phyloP scores from a whole-genome alignment of 2,329 filamentous ascomycete genomes.

The Pseudogymnoascus sp. region DNA sequence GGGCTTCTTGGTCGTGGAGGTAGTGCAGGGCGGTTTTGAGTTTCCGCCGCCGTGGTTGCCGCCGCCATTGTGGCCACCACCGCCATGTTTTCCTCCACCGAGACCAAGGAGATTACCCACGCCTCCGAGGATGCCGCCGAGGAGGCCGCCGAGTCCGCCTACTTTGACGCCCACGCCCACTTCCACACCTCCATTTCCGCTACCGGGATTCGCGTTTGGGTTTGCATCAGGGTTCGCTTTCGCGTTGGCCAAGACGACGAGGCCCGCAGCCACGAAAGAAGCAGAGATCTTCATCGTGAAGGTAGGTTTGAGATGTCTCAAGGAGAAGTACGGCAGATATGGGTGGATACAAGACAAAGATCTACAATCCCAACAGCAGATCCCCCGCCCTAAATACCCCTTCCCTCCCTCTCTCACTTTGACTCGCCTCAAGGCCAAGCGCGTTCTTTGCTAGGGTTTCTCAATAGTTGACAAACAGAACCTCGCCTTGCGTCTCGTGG shows the following conservation, averaged over 20 bases:
- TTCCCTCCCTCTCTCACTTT: neutral
- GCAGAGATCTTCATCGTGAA: constrained; percentile 5
- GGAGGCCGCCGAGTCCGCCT: neutral
- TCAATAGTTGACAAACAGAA: neutral
- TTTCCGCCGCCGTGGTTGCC: neutral
- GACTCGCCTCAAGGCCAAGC: neutral
- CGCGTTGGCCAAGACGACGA: neutral
- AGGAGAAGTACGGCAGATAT: neutral
- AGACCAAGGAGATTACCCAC: neutral
- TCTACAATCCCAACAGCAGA: neutral
- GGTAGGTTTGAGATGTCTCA: neutral
- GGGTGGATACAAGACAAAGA: neutral
- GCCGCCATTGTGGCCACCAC: neutral
- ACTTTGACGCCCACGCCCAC: neutral
- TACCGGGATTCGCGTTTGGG: neutral
- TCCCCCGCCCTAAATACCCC: constrained; percentile 2
- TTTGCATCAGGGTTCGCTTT: neutral
- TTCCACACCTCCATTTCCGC: neutral
- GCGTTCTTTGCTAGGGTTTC: neutral
- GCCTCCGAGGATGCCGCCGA: neutral
- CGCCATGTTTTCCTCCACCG: neutral
- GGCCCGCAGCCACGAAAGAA: neutral
- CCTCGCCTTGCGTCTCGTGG: neutral
- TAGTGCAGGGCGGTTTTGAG: neutral
- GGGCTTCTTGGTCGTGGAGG: constrained; percentile 1